Conservation (phyloP, 495 filamentous ascomycete species). For the Penicillium steckii region DNA sequence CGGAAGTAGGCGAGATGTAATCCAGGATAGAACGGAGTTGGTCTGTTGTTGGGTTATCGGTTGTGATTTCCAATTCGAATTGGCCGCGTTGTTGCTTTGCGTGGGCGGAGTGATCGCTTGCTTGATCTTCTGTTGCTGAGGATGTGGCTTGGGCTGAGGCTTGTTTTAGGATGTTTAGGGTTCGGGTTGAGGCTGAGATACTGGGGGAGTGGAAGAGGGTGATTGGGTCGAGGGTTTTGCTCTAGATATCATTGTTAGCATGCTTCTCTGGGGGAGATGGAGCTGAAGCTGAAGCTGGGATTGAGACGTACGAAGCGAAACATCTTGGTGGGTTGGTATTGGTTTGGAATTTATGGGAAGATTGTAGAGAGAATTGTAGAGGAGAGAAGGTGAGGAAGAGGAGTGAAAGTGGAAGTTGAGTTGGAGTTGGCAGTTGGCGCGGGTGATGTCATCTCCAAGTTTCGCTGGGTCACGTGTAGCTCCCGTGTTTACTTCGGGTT, state of each 20-base stretch:
- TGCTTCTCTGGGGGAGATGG: too few species aligned
- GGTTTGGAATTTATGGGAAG: not conserved
- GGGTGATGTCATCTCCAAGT: slow-evolving; percentile 30
- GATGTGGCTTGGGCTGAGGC: slow-evolving; percentile 59
- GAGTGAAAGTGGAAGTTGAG: slow-evolving; percentile 2
- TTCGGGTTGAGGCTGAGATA: slow-evolving; percentile 60
- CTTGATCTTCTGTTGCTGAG: slow-evolving; percentile 64
- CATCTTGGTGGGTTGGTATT: slow-evolving; percentile 29
- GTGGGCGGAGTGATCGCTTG: slow-evolving; percentile 57
- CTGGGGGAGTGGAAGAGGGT: slow-evolving; percentile 90
- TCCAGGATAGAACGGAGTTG: slow-evolving; percentile 87
- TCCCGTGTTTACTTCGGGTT: not conserved
- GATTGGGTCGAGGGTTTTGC: slow-evolving; percentile 84
- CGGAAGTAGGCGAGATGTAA: slow-evolving; percentile 63
- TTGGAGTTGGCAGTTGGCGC: not conserved
- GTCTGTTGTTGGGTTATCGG: slow-evolving; percentile 74
- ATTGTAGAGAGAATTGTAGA: not conserved
- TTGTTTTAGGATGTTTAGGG: slow-evolving; percentile 72
- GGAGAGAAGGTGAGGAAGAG: not conserved
- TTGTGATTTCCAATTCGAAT: slow-evolving; percentile 86
- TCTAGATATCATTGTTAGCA: slow-evolving; percentile 38
- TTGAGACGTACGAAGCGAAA: slow-evolving; percentile 41
- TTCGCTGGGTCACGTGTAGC: too few species aligned
- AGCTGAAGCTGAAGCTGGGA: not conserved
- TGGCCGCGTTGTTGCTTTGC: slow-evolving; percentile 55